A percentile compares a stretch with the other conserved stretches of the same genome.
phyloP scores from a whole-genome alignment of 179 eudicot species.

The Beta lomatogona region DNA sequence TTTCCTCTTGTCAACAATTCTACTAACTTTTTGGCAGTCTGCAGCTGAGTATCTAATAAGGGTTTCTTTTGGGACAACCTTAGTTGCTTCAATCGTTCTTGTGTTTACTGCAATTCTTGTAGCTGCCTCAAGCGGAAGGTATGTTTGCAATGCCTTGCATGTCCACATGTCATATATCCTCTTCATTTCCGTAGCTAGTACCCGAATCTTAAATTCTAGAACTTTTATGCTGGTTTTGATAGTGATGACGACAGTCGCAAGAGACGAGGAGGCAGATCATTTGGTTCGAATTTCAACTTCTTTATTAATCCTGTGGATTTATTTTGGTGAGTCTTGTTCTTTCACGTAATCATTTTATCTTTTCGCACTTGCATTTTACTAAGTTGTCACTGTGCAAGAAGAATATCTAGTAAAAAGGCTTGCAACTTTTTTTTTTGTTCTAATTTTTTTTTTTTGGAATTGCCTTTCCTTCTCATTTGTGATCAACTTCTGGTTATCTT shows the following conservation, averaged over 20 bases:
- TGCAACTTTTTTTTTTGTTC: not conserved
- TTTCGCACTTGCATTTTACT: not conserved
- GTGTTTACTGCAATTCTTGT: constrained; percentile 90
- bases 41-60: constrained; percentile 81
- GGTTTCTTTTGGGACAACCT: constrained; percentile 93
- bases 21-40: constrained; percentile 54
- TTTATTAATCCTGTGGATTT: constrained; percentile 59
- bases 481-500: not conserved
- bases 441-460: not conserved
- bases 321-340: constrained; percentile 62
- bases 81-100: constrained; percentile 87
- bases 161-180: not conserved
- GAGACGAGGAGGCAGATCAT: constrained; percentile 76
- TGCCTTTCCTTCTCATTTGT: not conserved
- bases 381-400: not conserved
- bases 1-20: constrained; percentile 12
- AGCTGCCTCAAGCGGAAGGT: constrained; percentile 77
- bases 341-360: not conserved
- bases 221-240: not conserved
- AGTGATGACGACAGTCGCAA: constrained; percentile 71
- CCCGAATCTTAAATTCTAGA: not conserved
- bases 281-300: constrained; percentile 57
- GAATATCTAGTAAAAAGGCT: not conserved
- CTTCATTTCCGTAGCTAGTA: not conserved
- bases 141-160: constrained; percentile 3